These are phyloP conservation scores for Hibiscus tridactylites DNA, from an alignment of 345 rosid genomes.

Conservation along the genomic window DNA sequence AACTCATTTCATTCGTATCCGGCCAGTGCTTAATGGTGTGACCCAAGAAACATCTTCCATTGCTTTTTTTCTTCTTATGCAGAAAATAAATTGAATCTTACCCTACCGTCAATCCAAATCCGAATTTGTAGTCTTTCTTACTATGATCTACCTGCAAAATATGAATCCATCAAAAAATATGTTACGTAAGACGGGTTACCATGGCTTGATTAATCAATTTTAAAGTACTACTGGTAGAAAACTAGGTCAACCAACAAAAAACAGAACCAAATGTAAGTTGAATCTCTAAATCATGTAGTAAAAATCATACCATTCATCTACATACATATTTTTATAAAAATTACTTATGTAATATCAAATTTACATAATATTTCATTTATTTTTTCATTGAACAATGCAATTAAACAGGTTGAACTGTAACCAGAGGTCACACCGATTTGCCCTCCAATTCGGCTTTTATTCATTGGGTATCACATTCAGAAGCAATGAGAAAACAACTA, in stretches of 20 bases:
- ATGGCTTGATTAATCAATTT: too few relatives aligned
- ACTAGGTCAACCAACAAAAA: too few relatives aligned
- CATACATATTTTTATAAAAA: too few relatives aligned
- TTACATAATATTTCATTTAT: too few relatives aligned
- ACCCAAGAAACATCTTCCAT: neutral
- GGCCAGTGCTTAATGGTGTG: too few relatives aligned
- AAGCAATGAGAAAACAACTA: neutral
- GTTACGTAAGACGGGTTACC: neutral
- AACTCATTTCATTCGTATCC: neutral
- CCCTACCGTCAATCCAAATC: conserved; percentile 88
- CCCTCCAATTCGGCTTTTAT: neutral
- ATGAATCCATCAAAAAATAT: neutral
- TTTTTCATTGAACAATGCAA: too few relatives aligned
- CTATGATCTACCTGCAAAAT: conserved; percentile 72
- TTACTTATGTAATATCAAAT: too few relatives aligned
- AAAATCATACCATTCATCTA: too few relatives aligned
- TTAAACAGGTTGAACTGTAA: too few relatives aligned
- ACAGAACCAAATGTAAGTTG: too few relatives aligned
- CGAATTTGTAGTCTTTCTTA: conserved; percentile 94
- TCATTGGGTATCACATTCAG: neutral
- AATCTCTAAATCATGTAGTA: too few relatives aligned
- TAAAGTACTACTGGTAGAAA: too few relatives aligned
- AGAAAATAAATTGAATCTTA: conserved; percentile 15
- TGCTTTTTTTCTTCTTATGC: neutral
- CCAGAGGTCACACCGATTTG: neutral